phyloP scores from a whole-genome alignment of 2,329 filamentous ascomycete species.

The Metarhizium humberi region DNA sequence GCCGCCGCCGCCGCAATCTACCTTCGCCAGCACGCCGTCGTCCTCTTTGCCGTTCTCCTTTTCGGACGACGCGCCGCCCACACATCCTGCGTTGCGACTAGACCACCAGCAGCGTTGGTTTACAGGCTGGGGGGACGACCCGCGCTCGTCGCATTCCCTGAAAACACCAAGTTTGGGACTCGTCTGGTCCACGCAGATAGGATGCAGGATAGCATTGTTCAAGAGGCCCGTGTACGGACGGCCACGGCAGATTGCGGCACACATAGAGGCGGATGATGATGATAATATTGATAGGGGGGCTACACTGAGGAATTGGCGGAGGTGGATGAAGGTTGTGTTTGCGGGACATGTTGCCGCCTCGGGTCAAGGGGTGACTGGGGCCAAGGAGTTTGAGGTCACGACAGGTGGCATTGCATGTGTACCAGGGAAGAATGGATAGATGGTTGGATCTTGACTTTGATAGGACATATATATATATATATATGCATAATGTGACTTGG shows the following conservation, averaged over 20 bases:
- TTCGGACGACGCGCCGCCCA: slow-evolving; percentile 20
- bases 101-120: slow-evolving; percentile 93
- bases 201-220: slow-evolving; percentile 71
- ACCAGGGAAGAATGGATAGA: background rate
- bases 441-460: background rate
- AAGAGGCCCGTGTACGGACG: slow-evolving; percentile 52
- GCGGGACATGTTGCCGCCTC: slow-evolving; percentile 60
- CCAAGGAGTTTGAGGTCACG: slow-evolving; percentile 67
- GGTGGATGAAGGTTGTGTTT: slow-evolving; percentile 86
- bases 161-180: slow-evolving; percentile 85
- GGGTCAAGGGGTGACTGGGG: slow-evolving; percentile 37
- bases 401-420: slow-evolving; percentile 48
- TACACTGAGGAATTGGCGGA: slow-evolving; percentile 51
- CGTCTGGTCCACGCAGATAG: slow-evolving; percentile 85
- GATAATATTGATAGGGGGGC: slow-evolving; percentile 31
- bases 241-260: slow-evolving; percentile 24
- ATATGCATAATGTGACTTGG: background rate
- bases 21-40: slow-evolving; percentile 22
- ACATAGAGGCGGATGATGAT: slow-evolving; percentile 27
- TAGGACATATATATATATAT: background rate
- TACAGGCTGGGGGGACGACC: slow-evolving; percentile 83
- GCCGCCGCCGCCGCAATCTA: slow-evolving; percentile 16
- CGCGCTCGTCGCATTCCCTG: slow-evolving; percentile 33
- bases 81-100: slow-evolving; percentile 53
- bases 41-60: slow-evolving; percentile 29